These are phyloP conservation scores for Tylopilus cervinicoccineus DNA, from an alignment of 768 basidiomycete species.

Conservation along the genomic window DNA sequence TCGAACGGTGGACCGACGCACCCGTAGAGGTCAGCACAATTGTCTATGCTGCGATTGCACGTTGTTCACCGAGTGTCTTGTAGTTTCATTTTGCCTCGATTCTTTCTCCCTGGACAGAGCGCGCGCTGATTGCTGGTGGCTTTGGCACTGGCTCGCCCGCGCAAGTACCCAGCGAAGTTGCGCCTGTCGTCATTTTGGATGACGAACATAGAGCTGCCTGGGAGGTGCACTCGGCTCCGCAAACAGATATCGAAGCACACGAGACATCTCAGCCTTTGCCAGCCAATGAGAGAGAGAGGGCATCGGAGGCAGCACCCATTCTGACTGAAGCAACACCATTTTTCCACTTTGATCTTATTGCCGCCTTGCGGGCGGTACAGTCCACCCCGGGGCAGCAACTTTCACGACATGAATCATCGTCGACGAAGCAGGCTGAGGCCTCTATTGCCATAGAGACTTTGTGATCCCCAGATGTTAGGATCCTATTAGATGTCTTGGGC, in stretches of 20 bases:
- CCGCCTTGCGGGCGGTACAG: slow-evolving; percentile 71
- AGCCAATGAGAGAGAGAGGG: neutral
- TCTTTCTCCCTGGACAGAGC: slow-evolving; percentile 90
- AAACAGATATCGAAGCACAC: slow-evolving; percentile 32
- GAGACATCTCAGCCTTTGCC: slow-evolving; percentile 19
- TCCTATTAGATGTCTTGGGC: neutral
- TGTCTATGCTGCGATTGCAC: neutral
- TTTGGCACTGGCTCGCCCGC: slow-evolving; percentile 70
- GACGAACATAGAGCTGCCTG: slow-evolving; percentile 36
- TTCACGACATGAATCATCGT: slow-evolving; percentile 4
- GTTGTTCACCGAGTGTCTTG: slow-evolving; percentile 14
- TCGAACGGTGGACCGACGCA: slow-evolving; percentile 84
- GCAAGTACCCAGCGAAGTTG: slow-evolving; percentile 56
- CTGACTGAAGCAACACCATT: slow-evolving; percentile 62
- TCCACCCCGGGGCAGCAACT: slow-evolving; percentile 20
- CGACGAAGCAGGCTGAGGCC: slow-evolving; percentile 8
- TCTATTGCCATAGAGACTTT: neutral
- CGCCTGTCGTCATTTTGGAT: slow-evolving; percentile 67
- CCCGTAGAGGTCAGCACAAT: slow-evolving; percentile 56
- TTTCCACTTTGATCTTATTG: slow-evolving; percentile 86
- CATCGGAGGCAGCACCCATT: slow-evolving; percentile 29
- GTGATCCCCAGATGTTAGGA: neutral
- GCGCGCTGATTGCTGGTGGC: slow-evolving; percentile 84
- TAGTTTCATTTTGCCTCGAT: slow-evolving; percentile 94
- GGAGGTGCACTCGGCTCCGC: neutral